These are phyloP conservation scores for Clonostachys solani DNA, from an alignment of 2,329 filamentous ascomycete genomes.

Conservation along the genomic window DNA sequence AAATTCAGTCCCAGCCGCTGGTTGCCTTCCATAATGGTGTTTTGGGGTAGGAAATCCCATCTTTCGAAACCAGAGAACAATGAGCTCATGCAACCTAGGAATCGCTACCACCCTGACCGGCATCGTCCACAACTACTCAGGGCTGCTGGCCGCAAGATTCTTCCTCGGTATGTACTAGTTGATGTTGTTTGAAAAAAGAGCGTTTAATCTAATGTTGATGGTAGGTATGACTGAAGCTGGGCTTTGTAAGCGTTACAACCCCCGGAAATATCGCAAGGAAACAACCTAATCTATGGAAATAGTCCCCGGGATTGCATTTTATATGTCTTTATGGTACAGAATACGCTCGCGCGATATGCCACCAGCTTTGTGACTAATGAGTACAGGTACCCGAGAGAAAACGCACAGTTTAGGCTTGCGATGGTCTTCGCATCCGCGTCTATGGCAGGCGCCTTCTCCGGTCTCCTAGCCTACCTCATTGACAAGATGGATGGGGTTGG, in stretches of 20 bases:
- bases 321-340: no score
- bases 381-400: conserved; percentile 9
- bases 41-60: conserved; percentile 18
- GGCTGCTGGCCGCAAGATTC: conserved; percentile 52
- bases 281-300: no score
- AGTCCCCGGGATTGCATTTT: no score
- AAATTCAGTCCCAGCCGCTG: conserved; percentile 69
- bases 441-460: conserved; percentile 71
- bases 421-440: conserved; percentile 82
- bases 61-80: no score
- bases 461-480: conserved; percentile 57
- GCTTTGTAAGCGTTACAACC: no score
- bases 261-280: no score
- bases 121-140: conserved; percentile 43
- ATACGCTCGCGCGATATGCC: no score
- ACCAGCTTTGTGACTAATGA: conserved; percentile 8
- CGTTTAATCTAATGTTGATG: no score
- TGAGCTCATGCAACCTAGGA: no score
- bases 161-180: conserved; percentile 59
- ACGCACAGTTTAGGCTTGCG: conserved; percentile 48
- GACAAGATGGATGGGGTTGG: conserved; percentile 51
- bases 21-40: conserved; percentile 67
- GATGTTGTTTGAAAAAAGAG: no score
- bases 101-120: conserved; percentile 43
- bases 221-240: no score